phyloP scores from a whole-genome alignment of 1,284 basidiomycete species.

The Microbotryum silenes-acaulis region DNA sequence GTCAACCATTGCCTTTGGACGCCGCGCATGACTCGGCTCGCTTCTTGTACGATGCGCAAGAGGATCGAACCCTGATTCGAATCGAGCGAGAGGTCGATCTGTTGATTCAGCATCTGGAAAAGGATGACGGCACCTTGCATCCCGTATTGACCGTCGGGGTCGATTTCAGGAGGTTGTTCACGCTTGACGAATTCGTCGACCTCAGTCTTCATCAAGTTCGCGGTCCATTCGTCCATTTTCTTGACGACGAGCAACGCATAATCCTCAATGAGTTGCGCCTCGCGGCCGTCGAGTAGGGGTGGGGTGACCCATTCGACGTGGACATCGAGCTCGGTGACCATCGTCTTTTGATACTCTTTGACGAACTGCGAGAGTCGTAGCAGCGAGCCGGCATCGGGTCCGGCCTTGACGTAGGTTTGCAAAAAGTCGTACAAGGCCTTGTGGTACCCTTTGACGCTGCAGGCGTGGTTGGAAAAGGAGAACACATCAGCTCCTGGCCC shows the following conservation, averaged over 20 bases:
- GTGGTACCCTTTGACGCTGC: constrained; percentile 85
- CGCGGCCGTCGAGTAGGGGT: constrained; percentile 83
- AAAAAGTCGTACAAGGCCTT: constrained; percentile 73
- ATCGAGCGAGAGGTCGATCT: constrained; percentile 88
- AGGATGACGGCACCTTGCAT: constrained; percentile 88
- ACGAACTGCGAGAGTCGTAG: constrained; percentile 85
- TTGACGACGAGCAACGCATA: constrained; percentile 86
- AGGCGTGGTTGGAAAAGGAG: neutral
- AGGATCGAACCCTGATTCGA: constrained; percentile 92
- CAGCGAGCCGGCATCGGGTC: constrained; percentile 73
- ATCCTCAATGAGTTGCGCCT: constrained; percentile 88
- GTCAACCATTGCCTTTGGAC: constrained; percentile 84
- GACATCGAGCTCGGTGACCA: constrained; percentile 79
- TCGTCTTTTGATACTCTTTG: constrained; percentile 88
- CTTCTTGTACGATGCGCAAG: constrained; percentile 80
- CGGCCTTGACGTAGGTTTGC: constrained; percentile 58
- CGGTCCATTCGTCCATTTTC: constrained; percentile 96
- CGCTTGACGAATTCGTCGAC: constrained; percentile 74
- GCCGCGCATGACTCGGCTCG: constrained; percentile 80
- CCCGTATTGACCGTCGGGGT: constrained; percentile 81
- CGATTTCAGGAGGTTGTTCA: constrained; percentile 76
- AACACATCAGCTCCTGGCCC: neutral
- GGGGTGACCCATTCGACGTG: constrained; percentile 75
- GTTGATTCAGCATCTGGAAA: constrained; percentile 91
- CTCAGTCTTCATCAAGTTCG: constrained; percentile 89